Evolutionary conservation across 2,329 filamentous ascomycete genomes (phyloP).

Genomic region (Simplicillium sp.): DNA sequence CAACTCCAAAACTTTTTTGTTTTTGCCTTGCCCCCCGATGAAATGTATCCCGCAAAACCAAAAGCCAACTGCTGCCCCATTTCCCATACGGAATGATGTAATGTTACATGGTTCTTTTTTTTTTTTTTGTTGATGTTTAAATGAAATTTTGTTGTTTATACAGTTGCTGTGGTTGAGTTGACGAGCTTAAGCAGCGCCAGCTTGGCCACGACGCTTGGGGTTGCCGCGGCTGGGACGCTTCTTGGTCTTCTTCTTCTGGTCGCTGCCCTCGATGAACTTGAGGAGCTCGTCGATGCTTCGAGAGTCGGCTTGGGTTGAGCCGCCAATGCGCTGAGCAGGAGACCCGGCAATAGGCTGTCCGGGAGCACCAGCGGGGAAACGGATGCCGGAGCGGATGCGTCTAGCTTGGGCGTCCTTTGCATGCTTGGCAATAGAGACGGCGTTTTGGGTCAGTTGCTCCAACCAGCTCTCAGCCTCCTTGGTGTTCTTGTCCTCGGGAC

Average conservation of each 20-base stretch:
- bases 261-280: conserved; percentile 81
- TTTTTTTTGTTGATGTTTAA: no score
- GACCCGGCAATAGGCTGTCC: conserved; percentile 19
- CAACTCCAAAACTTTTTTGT: no score
- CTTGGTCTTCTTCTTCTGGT: conserved; percentile 45
- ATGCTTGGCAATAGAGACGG: conserved; percentile 88
- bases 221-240: conserved; percentile 45
- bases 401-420: conserved; percentile 76
- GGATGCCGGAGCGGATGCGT: conserved; percentile 60
- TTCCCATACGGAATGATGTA: no score
- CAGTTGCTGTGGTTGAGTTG: no score
- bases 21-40: no score
- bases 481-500: conserved; percentile 88
- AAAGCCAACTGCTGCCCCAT: no score
- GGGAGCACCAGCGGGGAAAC: conserved; percentile 40
- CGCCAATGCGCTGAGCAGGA: conserved; percentile 16
- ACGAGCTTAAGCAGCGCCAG: background rate
- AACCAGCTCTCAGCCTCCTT: conserved; percentile 97
- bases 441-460: conserved; percentile 90
- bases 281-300: conserved; percentile 88
- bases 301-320: conserved; percentile 48
- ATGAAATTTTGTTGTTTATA: no score
- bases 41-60: no score
- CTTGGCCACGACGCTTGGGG: conserved; percentile 41
- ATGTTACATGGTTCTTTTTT: no score